Evolutionary conservation across 306 rosid species (phyloP).

Genomic region (Cucurbita argyrosperma): DNA sequence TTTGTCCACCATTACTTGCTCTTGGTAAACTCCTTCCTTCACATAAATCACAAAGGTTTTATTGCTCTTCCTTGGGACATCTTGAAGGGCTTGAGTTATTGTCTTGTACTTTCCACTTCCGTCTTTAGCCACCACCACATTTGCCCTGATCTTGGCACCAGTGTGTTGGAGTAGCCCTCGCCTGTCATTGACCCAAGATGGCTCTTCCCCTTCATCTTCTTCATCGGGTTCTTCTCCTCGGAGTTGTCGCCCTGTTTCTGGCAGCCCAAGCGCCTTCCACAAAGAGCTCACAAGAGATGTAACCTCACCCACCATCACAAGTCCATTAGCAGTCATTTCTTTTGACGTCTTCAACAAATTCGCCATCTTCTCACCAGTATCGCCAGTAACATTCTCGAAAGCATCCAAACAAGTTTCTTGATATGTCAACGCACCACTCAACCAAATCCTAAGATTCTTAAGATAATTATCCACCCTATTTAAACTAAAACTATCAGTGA

Average conservation of each 20-base stretch:
- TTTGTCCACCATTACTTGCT: constrained; percentile 18
- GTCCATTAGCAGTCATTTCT: constrained; percentile 49
- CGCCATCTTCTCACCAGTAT: constrained; percentile 35
- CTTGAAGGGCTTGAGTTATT: constrained; percentile 35
- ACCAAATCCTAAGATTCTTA: constrained; percentile 1
- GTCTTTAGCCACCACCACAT: constrained; percentile 34
- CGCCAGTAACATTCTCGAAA: constrained; percentile 28
- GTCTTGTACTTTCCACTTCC: constrained; percentile 46
- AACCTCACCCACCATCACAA: constrained; percentile 38
- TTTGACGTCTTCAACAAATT: constrained; percentile 16
- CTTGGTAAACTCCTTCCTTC: constrained; percentile 48
- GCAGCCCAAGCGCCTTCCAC: neutral
- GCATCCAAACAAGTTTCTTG: constrained; percentile 23
- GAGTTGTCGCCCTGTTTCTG: constrained; percentile 7
- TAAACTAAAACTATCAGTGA: constrained; percentile 26
- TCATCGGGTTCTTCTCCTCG: neutral
- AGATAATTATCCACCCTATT: too few species aligned
- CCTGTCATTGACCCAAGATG: constrained; percentile 25
- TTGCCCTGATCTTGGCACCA: neutral
- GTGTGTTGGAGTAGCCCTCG: neutral
- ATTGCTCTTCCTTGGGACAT: constrained; percentile 23
- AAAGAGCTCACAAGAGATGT: neutral
- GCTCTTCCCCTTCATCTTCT: neutral
- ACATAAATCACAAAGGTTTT: constrained; percentile 49
- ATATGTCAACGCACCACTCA: constrained; percentile 38